phyloP scores from a whole-genome alignment of 2,329 filamentous ascomycete genomes.

The Penicillium sp. region DNA sequence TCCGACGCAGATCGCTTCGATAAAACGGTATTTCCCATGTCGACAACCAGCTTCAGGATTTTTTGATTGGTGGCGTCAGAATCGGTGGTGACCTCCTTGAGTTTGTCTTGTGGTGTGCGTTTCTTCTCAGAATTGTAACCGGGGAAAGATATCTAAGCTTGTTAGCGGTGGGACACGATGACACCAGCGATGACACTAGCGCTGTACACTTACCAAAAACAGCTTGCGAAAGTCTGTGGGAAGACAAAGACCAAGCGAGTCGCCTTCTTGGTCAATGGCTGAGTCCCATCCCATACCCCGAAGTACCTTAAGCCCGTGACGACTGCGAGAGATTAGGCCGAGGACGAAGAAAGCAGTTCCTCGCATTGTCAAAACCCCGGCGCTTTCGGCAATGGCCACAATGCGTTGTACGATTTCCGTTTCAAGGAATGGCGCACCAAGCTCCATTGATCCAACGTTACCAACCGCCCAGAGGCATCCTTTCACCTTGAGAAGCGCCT shows the following conservation, averaged over 20 bases:
- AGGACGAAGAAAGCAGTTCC: slow-evolving; percentile 97
- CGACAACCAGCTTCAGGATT: slow-evolving; percentile 80
- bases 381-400: slow-evolving; percentile 81
- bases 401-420: slow-evolving; percentile 86
- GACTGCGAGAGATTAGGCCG: slow-evolving; percentile 85
- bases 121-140: slow-evolving; percentile 44
- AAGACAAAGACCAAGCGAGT: slow-evolving; percentile 83
- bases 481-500: slow-evolving; percentile 90
- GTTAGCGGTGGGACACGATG: slow-evolving; percentile 9
- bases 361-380: slow-evolving; percentile 86
- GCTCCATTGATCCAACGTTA: slow-evolving; percentile 97
- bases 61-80: slow-evolving; percentile 65
- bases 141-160: slow-evolving; percentile 38
- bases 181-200: neutral
- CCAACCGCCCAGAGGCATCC: slow-evolving; percentile 97
- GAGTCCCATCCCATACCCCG: slow-evolving; percentile 91
- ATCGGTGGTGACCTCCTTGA: slow-evolving; percentile 62
- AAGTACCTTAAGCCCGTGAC: slow-evolving; percentile 89
- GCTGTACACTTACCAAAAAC: slow-evolving; percentile 62
- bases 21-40: slow-evolving; percentile 89
- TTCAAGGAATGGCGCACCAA: slow-evolving; percentile 89
- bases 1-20: slow-evolving; percentile 84
- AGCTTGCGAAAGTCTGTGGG: slow-evolving; percentile 76
- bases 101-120: slow-evolving; percentile 44
- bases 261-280: slow-evolving; percentile 77